Evolutionary conservation across 2,329 filamentous ascomycete species (phyloP), one percentile per base, ranked within the genome.

Genomic region (Cytospora piceae): DNA sequence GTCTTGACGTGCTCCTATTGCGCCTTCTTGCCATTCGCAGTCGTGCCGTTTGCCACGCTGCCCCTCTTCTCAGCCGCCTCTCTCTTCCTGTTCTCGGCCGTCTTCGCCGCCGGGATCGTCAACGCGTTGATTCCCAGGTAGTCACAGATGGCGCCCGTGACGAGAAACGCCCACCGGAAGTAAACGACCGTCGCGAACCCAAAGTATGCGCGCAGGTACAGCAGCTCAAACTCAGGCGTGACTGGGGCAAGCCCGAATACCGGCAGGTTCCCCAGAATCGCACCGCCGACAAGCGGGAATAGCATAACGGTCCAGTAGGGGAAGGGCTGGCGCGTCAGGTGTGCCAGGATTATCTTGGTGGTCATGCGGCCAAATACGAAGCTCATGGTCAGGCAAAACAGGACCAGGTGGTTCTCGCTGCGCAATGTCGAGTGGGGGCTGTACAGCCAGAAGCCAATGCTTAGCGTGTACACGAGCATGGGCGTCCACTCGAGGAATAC

Each of bases 321-420:
- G 79, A 98, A 99, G 4, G 94, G 92, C 77, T 98, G 95, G 69
- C 88, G 88, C 2, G 95, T 95, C 60, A 99, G 83, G 77, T 99
- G 95, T 3, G 95, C 94, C 22, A 99, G 88, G 74, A 99, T 99
- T 78, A 98, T 98, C 82, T 98, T 99, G 49, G 95, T 99, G 0
- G 95, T 98, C 90, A 99, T 93, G 71, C 95, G 90, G 42, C 95
- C 95, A 77, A 99, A 98, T 66, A 97, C 95, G 73, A 98, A 94
- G n/a, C 92, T 91, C 83, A 98, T 91, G 67, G 92, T 96, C 67
- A 96, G 79, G 81, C 94, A 97, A 78, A 97, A 96, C 56, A 98
- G 86, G 14, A 96, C 88, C 1, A 99, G 86, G 74, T 95, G 91
- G 79, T 98, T 97, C 67, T 96, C 88, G 42, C 81, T 79, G 74